phyloP scores from a whole-genome alignment of 2,329 filamentous ascomycete species.

The Pezicula radicicola region DNA sequence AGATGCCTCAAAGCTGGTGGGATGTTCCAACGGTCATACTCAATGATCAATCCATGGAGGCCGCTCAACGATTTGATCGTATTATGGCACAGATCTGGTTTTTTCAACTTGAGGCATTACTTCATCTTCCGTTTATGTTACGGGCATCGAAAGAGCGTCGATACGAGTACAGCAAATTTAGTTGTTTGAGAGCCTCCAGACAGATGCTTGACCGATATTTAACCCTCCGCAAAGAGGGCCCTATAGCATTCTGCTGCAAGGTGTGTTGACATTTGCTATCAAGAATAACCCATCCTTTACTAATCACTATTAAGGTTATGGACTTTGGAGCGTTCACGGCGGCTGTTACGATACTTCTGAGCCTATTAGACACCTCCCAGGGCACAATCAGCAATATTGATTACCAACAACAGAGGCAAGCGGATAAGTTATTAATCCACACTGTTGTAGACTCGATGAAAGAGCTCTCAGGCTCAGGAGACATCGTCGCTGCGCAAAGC shows the following conservation, averaged over 20 bases:
- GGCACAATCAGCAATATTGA: neutral
- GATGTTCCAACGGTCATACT: neutral
- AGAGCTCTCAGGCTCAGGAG: neutral
- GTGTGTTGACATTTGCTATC: constrained; percentile 1
- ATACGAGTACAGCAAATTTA: constrained; percentile 8
- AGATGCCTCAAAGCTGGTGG: constrained; percentile 5
- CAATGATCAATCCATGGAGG: neutral
- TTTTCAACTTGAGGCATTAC: constrained; percentile 4
- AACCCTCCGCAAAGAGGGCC: neutral
- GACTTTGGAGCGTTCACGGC: constrained; percentile 9
- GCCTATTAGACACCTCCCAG: constrained; percentile 3
- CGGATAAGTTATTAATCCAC: neutral
- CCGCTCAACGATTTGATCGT: constrained; percentile 2
- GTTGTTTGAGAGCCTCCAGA: constrained; percentile 5
- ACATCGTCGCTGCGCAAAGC: constrained; percentile 2
- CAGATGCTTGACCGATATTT: constrained; percentile 6
- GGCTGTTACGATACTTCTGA: constrained; percentile 4
- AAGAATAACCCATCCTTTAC: too few species aligned
- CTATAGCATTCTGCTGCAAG: constrained; percentile 6
- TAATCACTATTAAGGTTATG: neutral
- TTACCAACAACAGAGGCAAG: neutral
- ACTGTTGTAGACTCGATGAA: constrained; percentile 2
- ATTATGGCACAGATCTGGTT: constrained; percentile 6
- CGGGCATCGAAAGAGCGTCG: constrained; percentile 7
- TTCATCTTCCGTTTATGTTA: constrained; percentile 10